phyloP scores from a whole-genome alignment of 2,329 filamentous ascomycete genomes.

The Herpotrichia juniperi region DNA sequence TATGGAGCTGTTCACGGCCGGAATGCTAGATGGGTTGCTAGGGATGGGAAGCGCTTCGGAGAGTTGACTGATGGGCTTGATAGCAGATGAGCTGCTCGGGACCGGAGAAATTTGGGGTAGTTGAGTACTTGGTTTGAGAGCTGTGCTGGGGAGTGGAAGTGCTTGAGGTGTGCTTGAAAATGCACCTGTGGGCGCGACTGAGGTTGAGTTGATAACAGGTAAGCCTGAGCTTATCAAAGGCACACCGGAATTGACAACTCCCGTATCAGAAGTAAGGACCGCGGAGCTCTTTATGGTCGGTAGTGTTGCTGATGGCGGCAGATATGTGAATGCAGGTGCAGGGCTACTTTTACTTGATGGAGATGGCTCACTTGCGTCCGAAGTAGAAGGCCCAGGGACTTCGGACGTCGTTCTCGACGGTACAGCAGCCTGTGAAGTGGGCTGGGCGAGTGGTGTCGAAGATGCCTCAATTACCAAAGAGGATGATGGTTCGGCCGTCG shows the following conservation, averaged over 20 bases:
- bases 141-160: not conserved
- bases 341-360: not conserved
- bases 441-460: not conserved
- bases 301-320: not conserved
- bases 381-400: too few species aligned
- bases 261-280: not conserved
- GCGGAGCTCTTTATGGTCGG: conserved; percentile 1
- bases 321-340: conserved; percentile 13
- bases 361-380: not conserved
- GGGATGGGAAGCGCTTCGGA: not conserved
- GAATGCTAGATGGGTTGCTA: not conserved
- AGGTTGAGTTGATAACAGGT: not conserved
- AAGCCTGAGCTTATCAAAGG: not conserved
- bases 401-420: not conserved
- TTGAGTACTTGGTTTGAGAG: not conserved
- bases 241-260: not conserved
- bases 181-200: too few species aligned
- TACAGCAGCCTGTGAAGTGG: conserved; percentile 4
- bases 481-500: not conserved
- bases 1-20: too few species aligned
- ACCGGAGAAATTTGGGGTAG: not conserved
- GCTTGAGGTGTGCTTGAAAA: not conserved
- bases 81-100: not conserved
- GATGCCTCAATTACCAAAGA: not conserved
- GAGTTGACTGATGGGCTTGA: not conserved